These are phyloP conservation scores for Diphasiastrum complanatum DNA, from an alignment of 83 land plant genomes.

Conservation along the genomic window DNA sequence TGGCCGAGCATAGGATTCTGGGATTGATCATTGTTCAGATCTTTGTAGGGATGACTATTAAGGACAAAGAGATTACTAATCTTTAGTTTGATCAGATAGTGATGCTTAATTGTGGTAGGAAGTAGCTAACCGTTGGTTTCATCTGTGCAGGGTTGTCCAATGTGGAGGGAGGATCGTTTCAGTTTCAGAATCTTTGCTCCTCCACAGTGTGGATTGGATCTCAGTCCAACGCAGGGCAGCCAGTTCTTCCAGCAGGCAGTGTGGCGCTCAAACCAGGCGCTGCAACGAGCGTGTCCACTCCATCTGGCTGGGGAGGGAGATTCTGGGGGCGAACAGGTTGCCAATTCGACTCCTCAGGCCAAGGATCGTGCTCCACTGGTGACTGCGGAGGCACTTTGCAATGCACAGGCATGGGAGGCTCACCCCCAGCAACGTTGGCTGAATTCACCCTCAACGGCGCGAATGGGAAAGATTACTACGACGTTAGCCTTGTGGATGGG, in stretches of 20 bases:
- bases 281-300: constrained; percentile 20
- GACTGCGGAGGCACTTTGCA: constrained; percentile 56
- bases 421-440: constrained; percentile 61
- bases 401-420: constrained; percentile 53
- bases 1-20: too few species aligned
- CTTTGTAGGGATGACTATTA: too few species aligned
- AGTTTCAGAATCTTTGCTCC: constrained; percentile 59
- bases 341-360: constrained; percentile 24
- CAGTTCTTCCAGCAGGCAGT: constrained; percentile 38
- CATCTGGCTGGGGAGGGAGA: constrained; percentile 54
- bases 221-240: constrained; percentile 31
- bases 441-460: constrained; percentile 63
- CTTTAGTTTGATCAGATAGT: too few species aligned
- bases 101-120: too few species aligned
- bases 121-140: too few species aligned
- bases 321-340: constrained; percentile 64
- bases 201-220: constrained; percentile 55
- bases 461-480: constrained; percentile 60
- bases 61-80: too few species aligned
- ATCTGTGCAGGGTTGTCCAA: too few species aligned
- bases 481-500: constrained; percentile 76
- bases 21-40: too few species aligned
- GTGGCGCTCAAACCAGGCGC: constrained; percentile 30
- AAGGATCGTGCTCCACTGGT: constrained; percentile 49
- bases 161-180: too few species aligned